Evolutionary conservation across 345 rosid species (phyloP).

Genomic region (Ceriops zippeliana): DNA sequence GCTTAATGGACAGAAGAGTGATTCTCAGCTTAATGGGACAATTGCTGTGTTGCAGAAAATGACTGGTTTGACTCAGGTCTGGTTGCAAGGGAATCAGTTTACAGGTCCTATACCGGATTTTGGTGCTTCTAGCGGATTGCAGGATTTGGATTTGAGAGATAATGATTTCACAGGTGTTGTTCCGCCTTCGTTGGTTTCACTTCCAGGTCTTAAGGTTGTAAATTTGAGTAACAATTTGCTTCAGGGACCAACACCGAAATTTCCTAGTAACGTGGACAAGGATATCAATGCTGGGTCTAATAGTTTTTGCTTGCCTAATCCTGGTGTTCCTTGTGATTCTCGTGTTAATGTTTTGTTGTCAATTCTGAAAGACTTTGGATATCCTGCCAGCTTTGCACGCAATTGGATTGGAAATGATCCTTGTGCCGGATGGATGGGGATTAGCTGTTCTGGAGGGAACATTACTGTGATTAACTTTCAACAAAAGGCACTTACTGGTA

Average conservation of each 20-base stretch:
- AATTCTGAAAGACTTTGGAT: conserved; percentile 44
- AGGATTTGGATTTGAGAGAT: conserved; percentile 48
- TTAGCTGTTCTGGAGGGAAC: conserved; percentile 46
- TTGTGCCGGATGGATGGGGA: conserved; percentile 63
- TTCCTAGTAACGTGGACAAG: conserved; percentile 14
- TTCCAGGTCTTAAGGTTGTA: conserved; percentile 35
- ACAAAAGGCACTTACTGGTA: conserved; percentile 51
- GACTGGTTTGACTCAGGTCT: conserved; percentile 52
- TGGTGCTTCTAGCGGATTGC: conserved; percentile 29
- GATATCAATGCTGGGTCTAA: conserved; percentile 38
- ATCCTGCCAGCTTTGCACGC: conserved; percentile 49
- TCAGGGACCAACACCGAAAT: conserved; percentile 65
- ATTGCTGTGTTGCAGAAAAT: conserved; percentile 46
- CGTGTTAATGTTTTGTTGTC: conserved; percentile 45
- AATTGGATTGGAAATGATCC: conserved; percentile 67
- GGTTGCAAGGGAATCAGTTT: conserved; percentile 56
- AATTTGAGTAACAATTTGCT: conserved; percentile 55
- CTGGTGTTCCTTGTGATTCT: conserved; percentile 54
- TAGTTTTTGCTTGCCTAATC: conserved; percentile 44
- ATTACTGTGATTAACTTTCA: conserved; percentile 44
- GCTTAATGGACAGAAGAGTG: conserved; percentile 42
- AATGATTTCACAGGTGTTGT: conserved; percentile 66
- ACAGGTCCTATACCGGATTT: conserved; percentile 75
- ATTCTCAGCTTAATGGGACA: conserved; percentile 46
- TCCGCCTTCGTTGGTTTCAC: conserved; percentile 41